These are phyloP conservation scores for Solanum dulcamara DNA, from an alignment of 257 asterid genomes.

Conservation along the genomic window DNA sequence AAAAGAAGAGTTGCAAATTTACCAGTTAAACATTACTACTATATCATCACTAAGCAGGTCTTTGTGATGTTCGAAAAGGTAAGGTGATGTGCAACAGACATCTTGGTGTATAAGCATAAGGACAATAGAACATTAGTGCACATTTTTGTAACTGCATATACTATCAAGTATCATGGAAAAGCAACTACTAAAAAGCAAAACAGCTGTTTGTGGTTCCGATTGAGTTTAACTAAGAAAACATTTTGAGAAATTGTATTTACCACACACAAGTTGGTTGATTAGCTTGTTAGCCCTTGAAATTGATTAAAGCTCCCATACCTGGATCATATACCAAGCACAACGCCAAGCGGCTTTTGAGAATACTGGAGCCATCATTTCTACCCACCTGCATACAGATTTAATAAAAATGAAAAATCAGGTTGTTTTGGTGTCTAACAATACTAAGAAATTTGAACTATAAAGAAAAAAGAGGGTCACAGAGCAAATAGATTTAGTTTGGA, in stretches of 20 bases:
- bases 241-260: neutral
- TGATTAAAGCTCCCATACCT: slow-evolving; percentile 28
- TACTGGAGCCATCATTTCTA: slow-evolving; percentile 98
- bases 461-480: neutral
- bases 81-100: no score
- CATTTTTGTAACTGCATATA: neutral
- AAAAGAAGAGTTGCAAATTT: neutral
- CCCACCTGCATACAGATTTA: slow-evolving; percentile 51
- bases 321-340: slow-evolving; percentile 82
- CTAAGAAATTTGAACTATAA: neutral
- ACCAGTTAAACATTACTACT: neutral
- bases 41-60: neutral
- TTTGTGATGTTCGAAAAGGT: neutral
- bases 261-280: neutral
- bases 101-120: neutral
- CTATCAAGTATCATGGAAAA: neutral
- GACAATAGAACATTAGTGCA: neutral
- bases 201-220: neutral
- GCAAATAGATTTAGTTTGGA: neutral
- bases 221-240: neutral
- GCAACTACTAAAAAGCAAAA: neutral
- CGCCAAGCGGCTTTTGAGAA: slow-evolving; percentile 90
- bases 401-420: neutral
- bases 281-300: neutral
- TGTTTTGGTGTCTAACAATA: neutral